A percentile compares a stretch with the other conserved stretches of the same genome.
phyloP scores from a whole-genome alignment of 164 flowering plant genomes.

The Akebia trifoliata region DNA sequence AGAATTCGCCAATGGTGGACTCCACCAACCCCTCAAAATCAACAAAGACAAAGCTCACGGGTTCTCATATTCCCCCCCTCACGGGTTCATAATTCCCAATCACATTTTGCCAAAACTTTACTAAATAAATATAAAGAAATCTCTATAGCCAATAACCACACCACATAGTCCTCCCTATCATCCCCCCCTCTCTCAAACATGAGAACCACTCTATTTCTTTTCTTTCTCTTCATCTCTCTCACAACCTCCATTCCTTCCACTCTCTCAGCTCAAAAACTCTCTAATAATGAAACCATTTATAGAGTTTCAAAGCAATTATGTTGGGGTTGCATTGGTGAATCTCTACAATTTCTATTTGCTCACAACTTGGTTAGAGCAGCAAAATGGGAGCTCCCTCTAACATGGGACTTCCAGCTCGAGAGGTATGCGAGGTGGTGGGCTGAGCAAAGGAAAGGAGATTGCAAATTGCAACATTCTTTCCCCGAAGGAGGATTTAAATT shows the following conservation, averaged over 20 bases:
- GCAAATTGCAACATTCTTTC: conserved; percentile 60
- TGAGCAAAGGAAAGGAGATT: conserved; percentile 45
- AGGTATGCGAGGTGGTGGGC: conserved; percentile 84
- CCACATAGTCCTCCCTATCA: no score
- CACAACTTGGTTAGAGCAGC: conserved; percentile 70
- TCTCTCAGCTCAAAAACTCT: not conserved
- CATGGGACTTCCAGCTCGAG: conserved; percentile 59
- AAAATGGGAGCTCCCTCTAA: conserved; percentile 63
- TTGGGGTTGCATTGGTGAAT: conserved; percentile 27
- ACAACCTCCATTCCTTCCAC: not conserved
- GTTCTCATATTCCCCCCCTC: no score
- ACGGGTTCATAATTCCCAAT: no score
- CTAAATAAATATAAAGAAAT: no score
- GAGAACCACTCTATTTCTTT: no score
- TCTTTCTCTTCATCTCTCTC: no score
- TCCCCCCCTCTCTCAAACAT: no score
- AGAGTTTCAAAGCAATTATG: conserved; percentile 21
- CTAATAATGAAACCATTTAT: conserved; percentile 23
- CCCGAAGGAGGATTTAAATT: conserved; percentile 44
- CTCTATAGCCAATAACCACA: no score
- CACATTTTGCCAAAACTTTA: no score
- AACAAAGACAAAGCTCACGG: no score
- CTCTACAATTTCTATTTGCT: conserved; percentile 51
- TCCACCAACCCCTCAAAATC: no score
- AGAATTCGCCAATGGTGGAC: no score